Conservation (phyloP, 345 rosid species). For the Aegle marmelos region DNA sequence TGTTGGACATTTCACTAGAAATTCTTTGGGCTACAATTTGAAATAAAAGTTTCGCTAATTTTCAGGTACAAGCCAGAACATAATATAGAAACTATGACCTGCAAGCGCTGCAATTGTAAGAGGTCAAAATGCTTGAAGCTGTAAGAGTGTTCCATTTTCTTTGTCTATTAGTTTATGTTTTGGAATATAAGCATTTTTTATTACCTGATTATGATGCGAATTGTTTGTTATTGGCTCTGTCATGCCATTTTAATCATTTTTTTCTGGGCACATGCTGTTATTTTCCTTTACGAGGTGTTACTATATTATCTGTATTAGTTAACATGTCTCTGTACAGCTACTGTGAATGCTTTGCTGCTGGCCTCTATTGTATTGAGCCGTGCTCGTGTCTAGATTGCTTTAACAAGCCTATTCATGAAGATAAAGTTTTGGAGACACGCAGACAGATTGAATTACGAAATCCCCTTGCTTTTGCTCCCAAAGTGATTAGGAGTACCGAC, state of each 20-base stretch:
- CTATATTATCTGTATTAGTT: neutral
- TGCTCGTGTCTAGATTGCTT: constrained; percentile 70
- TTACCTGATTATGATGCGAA: neutral
- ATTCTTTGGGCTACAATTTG: neutral
- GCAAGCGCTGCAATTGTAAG: constrained; percentile 90
- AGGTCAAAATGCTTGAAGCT: constrained; percentile 95
- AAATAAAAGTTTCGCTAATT: constrained; percentile 12
- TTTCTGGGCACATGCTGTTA: neutral
- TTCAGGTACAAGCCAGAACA: constrained; percentile 40
- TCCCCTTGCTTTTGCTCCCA: constrained; percentile 86
- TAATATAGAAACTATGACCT: constrained; percentile 39
- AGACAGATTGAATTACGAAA: constrained; percentile 56
- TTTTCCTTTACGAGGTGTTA: constrained; percentile 4
- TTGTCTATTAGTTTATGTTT: neutral
- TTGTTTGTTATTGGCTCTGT: neutral
- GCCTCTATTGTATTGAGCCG: constrained; percentile 65
- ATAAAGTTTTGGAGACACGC: constrained; percentile 50
- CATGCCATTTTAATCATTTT: neutral
- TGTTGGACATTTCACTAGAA: neutral
- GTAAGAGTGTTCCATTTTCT: constrained; percentile 46
- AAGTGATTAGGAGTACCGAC: constrained; percentile 49
- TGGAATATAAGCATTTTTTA: neutral
- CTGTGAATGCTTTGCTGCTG: constrained; percentile 89
- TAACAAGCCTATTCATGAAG: constrained; percentile 58
- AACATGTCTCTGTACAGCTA: constrained; percentile 41